These are phyloP conservation scores for Orbilia brochopaga DNA, from an alignment of 2,329 filamentous ascomycete genomes.

Conservation along the genomic window DNA sequence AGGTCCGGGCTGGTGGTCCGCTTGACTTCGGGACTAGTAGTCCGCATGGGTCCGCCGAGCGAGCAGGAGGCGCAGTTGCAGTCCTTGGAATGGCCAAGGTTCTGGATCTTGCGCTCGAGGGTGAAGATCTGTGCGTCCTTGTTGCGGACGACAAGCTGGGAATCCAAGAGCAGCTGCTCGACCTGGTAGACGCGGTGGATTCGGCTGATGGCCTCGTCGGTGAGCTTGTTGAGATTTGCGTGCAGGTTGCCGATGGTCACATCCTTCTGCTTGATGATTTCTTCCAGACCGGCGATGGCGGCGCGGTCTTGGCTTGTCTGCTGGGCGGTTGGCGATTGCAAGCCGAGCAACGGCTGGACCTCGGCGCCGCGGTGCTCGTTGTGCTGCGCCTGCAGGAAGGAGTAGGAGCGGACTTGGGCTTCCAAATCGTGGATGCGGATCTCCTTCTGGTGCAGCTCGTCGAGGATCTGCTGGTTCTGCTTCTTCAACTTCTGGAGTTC, in stretches of 20 bases:
- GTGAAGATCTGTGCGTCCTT: slow-evolving; percentile 46
- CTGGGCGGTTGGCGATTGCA: slow-evolving; percentile 14
- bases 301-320: slow-evolving; percentile 12
- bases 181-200: slow-evolving; percentile 49
- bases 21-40: slow-evolving; percentile 29
- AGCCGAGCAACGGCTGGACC: slow-evolving; percentile 22
- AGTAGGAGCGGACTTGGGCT: slow-evolving; percentile 47
- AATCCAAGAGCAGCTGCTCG: slow-evolving; percentile 46
- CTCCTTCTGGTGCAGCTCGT: slow-evolving; percentile 46
- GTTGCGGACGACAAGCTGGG: slow-evolving; percentile 41
- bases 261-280: slow-evolving; percentile 48
- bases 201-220: slow-evolving; percentile 45
- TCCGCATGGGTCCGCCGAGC: slow-evolving; percentile 13
- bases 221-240: slow-evolving; percentile 47
- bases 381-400: slow-evolving; percentile 29
- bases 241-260: slow-evolving; percentile 42
- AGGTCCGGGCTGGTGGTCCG: slow-evolving; percentile 44
- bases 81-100: slow-evolving; percentile 38
- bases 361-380: slow-evolving; percentile 25
- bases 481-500: slow-evolving; percentile 41
- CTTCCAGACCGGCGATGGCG: slow-evolving; percentile 36
- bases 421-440: slow-evolving; percentile 47
- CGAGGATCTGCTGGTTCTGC: slow-evolving; percentile 46
- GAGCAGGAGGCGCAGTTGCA: slow-evolving; percentile 41
- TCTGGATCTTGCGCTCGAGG: slow-evolving; percentile 39